Percentiles rank a stretch among this genome's conserved stretches.
These are phyloP conservation scores for Eucalyptus cloeziana DNA, from an alignment of 345 rosid genomes.

Conservation along the genomic window DNA sequence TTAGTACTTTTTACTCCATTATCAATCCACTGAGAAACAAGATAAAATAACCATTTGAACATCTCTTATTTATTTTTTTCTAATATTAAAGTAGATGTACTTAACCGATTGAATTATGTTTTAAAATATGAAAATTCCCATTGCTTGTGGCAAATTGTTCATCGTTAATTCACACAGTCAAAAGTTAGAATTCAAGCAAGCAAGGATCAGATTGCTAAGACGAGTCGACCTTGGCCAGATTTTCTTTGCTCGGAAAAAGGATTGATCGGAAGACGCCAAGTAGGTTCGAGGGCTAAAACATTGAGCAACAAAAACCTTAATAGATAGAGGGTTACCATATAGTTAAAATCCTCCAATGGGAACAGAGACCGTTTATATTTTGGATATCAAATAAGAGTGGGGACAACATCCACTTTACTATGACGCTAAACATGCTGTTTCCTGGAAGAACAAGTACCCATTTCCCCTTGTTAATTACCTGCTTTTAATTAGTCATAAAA, in stretches of 20 bases:
- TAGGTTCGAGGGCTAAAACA: neutral
- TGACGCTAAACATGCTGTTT: neutral
- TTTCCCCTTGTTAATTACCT: neutral
- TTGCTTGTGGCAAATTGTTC: neutral
- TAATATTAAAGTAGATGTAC: neutral
- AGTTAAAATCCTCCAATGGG: neutral
- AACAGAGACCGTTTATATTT: neutral
- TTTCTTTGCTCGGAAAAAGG: neutral
- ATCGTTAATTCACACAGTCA: neutral
- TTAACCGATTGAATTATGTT: neutral
- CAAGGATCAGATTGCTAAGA: neutral
- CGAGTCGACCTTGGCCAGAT: neutral
- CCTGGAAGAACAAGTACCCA: neutral
- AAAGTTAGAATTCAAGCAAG: neutral
- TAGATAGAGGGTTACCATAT: neutral
- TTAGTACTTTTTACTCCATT: neutral
- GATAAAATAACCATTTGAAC: neutral
- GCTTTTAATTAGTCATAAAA: neutral
- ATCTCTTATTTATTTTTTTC: neutral
- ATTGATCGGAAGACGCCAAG: neutral
- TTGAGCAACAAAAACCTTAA: neutral
- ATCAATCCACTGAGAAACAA: neutral
- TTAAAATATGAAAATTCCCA: neutral
- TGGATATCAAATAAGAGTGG: neutral
- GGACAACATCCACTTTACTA: neutral